Base-by-base conservation (phyloP, 768 basidiomycete genomes). In the Hypholoma fasciculare region DNA sequence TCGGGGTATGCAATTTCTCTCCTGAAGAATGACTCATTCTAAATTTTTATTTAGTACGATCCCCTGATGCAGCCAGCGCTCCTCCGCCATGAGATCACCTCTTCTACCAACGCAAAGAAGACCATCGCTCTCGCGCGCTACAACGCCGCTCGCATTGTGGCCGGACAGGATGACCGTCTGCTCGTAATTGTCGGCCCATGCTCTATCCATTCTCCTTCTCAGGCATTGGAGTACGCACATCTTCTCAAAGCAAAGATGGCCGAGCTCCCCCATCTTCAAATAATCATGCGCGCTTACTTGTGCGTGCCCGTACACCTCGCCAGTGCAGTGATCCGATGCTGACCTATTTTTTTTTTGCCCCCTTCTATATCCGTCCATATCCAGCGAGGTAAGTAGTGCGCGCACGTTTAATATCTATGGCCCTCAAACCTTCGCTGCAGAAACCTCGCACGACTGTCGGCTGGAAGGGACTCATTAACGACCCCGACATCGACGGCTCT, bases 251-350 rank as follows among this genome's bases (percentile, higher is more conserved):
- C 74, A 3, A 89, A 87, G 74, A 81, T 88, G 44, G 77, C 82
- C 16, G 72, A 78, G 17, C 89, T 86, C 83, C 79, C 78, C 53
- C 91, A 95, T 65, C 80, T 99, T 50, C 79, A 91, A 67, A 90
- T 99, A 69, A 76, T 98, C 72, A 99, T 99, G 97, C 85, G 97
- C 42, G 88, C 93, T 56, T 98, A 98, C 82, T 98, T 92, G 94
- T 96, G 68, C 72, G 94, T 85, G n/a, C 30, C 2, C 30, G 9
- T 5, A 34, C 6, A 27, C 50, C 23, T 50, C 46, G 17, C 14
- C 39, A 23, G 27, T 52, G 55, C 46, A 58, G 60, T 26, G 61
- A 26, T 49, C 8, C 42, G 49, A 53, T 49, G 36, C 55, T 49
- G 37, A 56, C 14, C 7, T 44, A 16, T 66, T 46, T 37, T 42